phyloP scores from a whole-genome alignment of 2,329 filamentous ascomycete genomes.

The Penicillium sp. region DNA sequence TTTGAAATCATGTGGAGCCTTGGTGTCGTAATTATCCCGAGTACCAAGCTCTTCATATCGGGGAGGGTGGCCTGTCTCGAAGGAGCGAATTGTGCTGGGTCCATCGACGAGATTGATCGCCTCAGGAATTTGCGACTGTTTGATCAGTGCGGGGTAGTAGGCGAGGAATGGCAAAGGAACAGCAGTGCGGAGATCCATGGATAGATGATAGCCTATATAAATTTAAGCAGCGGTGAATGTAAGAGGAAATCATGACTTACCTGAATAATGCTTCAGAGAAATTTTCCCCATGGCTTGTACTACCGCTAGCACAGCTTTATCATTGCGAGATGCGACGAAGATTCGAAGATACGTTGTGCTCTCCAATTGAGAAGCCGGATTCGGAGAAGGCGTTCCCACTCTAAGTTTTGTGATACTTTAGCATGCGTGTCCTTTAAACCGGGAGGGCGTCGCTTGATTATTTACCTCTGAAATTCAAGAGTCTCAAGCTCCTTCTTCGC shows the following conservation, averaged over 20 bases:
- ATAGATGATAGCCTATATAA: conserved; percentile 41
- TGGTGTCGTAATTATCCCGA: conserved; percentile 23
- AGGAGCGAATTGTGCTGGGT: conserved; percentile 1
- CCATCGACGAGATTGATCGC: conserved; percentile 24
- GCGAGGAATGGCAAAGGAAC: conserved; percentile 43
- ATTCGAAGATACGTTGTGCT: conserved; percentile 50
- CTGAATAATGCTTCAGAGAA: conserved; percentile 49
- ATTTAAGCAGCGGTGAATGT: no score
- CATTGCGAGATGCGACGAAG: conserved; percentile 42
- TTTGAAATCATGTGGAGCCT: conserved; percentile 20
- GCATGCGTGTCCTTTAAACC: background rate
- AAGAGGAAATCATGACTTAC: conserved; percentile 4
- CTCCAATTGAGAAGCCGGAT: conserved; percentile 43
- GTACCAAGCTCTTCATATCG: conserved; percentile 9
- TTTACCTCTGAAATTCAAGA: conserved; percentile 54
- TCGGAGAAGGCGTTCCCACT: conserved; percentile 39
- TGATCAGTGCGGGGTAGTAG: conserved; percentile 43
- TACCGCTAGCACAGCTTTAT: conserved; percentile 29
- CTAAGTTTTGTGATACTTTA: conserved; percentile 10
- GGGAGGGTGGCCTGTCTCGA: conserved; percentile 18
- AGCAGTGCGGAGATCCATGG: conserved; percentile 45
- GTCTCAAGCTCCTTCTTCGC: conserved; percentile 47
- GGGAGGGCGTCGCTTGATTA: background rate
- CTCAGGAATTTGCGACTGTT: conserved; percentile 31
- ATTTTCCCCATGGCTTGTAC: conserved; percentile 32